phyloP scores from a whole-genome alignment of 2,329 filamentous ascomycete genomes.

The Beauveria brongniartii region DNA sequence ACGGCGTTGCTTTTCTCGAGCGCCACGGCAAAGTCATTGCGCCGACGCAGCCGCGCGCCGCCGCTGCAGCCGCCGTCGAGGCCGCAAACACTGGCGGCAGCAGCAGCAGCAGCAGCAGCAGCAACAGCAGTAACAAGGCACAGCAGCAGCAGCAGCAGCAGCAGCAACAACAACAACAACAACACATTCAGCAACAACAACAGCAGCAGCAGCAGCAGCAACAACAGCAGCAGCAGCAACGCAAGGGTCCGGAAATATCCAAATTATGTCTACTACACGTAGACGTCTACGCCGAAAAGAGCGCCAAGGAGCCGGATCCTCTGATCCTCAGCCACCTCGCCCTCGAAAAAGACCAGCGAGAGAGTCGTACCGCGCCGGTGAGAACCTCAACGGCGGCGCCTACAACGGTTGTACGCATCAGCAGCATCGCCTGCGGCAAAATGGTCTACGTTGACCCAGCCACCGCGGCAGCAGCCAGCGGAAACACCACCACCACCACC shows the following conservation, averaged over 20 bases:
- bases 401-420: conserved; percentile 12
- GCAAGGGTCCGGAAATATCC: conserved; percentile 15
- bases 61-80: background rate
- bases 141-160: too few species aligned
- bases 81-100: background rate
- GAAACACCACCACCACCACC: too few species aligned
- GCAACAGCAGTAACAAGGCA: too few species aligned
- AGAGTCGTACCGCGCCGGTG: conserved; percentile 2
- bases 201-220: background rate
- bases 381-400: background rate
- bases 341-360: conserved; percentile 17
- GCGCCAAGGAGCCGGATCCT: conserved; percentile 24
- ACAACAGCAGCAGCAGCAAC: background rate
- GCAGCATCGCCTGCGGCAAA: conserved; percentile 36
- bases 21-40: conserved; percentile 23
- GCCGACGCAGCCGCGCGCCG: conserved; percentile 10
- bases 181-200: background rate
- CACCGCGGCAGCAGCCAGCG: background rate
- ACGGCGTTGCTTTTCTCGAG: conserved; percentile 36
- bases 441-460: conserved; percentile 26
- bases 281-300: conserved; percentile 23
- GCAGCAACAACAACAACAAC: background rate
- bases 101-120: background rate
- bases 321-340: conserved; percentile 20
- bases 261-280: conserved; percentile 24